Evolutionary conservation across 2,329 filamentous ascomycete species (phyloP).

Genomic region (Dothidotthia symphoricarpi): DNA sequence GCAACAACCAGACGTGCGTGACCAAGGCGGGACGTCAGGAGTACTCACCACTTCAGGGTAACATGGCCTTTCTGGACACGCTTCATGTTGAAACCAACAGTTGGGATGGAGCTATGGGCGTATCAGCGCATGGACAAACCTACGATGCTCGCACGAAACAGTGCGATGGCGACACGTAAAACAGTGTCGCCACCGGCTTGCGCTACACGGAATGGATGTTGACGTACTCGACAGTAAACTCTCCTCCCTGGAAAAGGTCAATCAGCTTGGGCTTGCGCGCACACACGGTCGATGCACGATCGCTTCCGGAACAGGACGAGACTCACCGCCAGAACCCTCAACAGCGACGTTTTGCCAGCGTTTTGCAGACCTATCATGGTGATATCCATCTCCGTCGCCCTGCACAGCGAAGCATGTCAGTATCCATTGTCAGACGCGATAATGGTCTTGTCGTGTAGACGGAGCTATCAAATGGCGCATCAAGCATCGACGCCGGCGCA

Average conservation of each 20-base stretch:
- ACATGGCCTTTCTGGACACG: conserved; percentile 96
- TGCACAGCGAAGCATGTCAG: conserved; percentile 43
- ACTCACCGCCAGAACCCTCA: conserved; percentile 92
- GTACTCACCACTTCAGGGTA: conserved; percentile 81
- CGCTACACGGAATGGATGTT: conserved; percentile 24
- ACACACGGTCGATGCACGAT: conserved; percentile 23
- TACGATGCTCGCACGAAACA: conserved; percentile 31
- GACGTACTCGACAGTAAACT: conserved; percentile 97
- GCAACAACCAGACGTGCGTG: conserved; percentile 40
- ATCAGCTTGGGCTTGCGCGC: conserved; percentile 15
- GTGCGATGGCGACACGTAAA: conserved; percentile 26
- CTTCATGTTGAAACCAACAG: conserved; percentile 99
- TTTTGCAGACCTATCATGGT: conserved; percentile 99
- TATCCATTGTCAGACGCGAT: conserved; percentile 7
- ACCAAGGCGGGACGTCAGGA: conserved; percentile 28
- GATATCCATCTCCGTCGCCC: conserved; percentile 99
- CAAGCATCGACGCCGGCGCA: conserved; percentile 23
- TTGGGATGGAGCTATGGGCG: conserved; percentile 83
- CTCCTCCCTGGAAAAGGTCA: conserved; percentile 70
- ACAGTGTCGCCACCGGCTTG: conserved; percentile 27
- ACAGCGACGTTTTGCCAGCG: conserved; percentile 92
- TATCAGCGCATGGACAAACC: conserved; percentile 39
- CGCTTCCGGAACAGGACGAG: conserved; percentile 34
- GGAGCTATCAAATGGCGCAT: conserved; percentile 30
- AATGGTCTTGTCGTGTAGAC: neutral